Conservation (phyloP, 257 asterid genomes). For the Scutellaria baicalensis region DNA sequence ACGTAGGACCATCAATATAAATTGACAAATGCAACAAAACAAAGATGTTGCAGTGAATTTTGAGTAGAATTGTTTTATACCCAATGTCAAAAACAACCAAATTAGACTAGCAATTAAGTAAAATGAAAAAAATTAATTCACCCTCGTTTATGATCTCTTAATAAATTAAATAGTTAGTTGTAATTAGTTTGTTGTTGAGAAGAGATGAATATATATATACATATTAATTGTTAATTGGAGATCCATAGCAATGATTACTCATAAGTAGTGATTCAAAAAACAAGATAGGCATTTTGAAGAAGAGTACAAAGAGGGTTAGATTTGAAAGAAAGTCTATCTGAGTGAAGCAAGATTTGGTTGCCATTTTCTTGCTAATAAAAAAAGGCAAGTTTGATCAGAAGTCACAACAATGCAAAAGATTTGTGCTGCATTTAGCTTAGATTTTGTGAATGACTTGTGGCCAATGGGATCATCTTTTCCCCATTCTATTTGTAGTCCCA, state of each 20-base stretch:
- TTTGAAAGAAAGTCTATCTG: conserved; percentile 29
- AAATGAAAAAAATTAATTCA: too few species aligned
- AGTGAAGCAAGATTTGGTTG: conserved; percentile 36
- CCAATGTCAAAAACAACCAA: too few species aligned
- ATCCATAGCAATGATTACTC: conserved; percentile 31
- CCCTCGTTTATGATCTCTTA: too few species aligned
- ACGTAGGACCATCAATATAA: too few species aligned
- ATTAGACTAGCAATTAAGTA: too few species aligned
- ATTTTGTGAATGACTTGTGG: conserved; percentile 48
- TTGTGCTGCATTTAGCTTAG: conserved; percentile 43
- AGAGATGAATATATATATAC: too few species aligned
- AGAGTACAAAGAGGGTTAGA: conserved; percentile 20
- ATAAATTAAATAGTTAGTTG: not conserved
- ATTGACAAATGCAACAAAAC: too few species aligned
- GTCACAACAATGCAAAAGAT: conserved; percentile 55
- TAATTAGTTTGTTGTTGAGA: conserved; percentile 1
- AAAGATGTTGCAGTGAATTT: too few species aligned
- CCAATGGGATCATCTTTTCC: conserved; percentile 27
- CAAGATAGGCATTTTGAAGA: not conserved
- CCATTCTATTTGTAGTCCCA: conserved; percentile 18
- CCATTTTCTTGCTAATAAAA: conserved; percentile 26
- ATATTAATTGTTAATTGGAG: not conserved
- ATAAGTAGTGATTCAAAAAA: conserved; percentile 21
- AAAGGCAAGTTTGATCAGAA: conserved; percentile 23
- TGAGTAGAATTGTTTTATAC: too few species aligned